Base-by-base conservation (phyloP, 495 filamentous ascomycete genomes). In the Aspergillus taichungensis region DNA sequence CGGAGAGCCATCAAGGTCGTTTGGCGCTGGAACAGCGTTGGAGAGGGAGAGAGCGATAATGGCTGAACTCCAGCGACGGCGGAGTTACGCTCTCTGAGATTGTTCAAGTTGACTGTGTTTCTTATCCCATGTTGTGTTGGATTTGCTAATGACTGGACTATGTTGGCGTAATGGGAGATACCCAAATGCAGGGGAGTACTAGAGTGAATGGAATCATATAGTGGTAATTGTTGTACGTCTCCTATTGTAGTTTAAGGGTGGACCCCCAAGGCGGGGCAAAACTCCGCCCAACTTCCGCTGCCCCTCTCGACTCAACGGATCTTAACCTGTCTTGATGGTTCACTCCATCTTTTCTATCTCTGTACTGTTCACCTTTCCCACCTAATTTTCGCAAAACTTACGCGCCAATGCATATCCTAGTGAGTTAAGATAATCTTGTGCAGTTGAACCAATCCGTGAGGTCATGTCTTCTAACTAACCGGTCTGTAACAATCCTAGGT, bases 351-450 rank as follows among this genome's bases (percentile, higher is more conserved):
- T 50, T 34, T 41, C 49, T 47, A 47, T 39, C 45, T 49, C 46
- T 51, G 40, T 44, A 43, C 49, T 49, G 45, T 46, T 54, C 47
- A 43, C 42, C 35, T 37, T 52, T 45, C 42, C 38, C 42, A 43
- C 18, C 18, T 24, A 24, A 24, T 24, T 40, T 32, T 42, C 44
- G 36, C 42, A 42, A 43, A 47, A 52, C 12, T 48, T 28, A 42
- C 37, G 34, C 46, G 32, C 27, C 51, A 52, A 73, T 73, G 69
- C 69, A 73, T 61, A 66, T 73, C 32, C 50, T 73, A 50, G 69
- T 73, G 40, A 61, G 61, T 54, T 33, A 9, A 6, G 18, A 24
- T 27, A 6, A 40, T 11, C 13, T 30, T 30, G 13, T 9, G 24
- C 6, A 24, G 12, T 11, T 11, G 6, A 30, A 12, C 8, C 34